A percentile compares a stretch with the other conserved stretches of the same genome.
phyloP scores from a whole-genome alignment of 345 rosid species.

The Capsella bursapastoris region DNA sequence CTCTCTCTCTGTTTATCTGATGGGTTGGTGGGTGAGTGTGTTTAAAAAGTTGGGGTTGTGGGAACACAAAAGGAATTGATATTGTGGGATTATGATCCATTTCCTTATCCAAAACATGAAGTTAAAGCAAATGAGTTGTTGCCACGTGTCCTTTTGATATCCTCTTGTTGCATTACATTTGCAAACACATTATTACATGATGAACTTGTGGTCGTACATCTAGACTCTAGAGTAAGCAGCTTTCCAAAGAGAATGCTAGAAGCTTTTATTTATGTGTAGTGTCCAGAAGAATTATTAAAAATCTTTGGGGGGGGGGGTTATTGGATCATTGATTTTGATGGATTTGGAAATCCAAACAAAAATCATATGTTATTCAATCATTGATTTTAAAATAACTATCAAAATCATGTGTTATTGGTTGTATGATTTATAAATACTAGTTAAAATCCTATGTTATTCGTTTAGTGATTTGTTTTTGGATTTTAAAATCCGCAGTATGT shows the following conservation, averaged over 20 bases:
- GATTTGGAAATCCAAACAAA: no score
- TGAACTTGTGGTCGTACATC: conserved; percentile 11
- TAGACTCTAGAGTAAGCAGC: no score
- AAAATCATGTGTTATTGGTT: no score
- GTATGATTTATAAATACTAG: no score
- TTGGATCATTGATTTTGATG: no score
- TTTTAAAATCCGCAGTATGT: no score
- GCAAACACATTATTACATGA: no score
- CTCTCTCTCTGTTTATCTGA: conserved; percentile 1
- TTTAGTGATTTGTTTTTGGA: no score
- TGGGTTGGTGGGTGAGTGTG: conserved; percentile 31
- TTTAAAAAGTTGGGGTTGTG: conserved; percentile 16
- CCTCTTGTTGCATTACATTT: neutral
- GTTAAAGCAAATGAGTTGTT: conserved; percentile 39
- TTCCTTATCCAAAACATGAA: conserved; percentile 49
- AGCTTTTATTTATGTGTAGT: conserved; percentile 1
- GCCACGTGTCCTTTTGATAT: conserved; percentile 44
- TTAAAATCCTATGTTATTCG: no score
- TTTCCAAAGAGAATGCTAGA: conserved; percentile 7
- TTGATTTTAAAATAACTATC: no score
- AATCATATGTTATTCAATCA: no score
- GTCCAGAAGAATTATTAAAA: neutral
- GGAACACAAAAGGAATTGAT: neutral
- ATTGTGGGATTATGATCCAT: conserved; percentile 39
- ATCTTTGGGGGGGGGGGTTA: no score